phyloP scores from a whole-genome alignment of 768 basidiomycete genomes.

The Lactarius sanguifluus region DNA sequence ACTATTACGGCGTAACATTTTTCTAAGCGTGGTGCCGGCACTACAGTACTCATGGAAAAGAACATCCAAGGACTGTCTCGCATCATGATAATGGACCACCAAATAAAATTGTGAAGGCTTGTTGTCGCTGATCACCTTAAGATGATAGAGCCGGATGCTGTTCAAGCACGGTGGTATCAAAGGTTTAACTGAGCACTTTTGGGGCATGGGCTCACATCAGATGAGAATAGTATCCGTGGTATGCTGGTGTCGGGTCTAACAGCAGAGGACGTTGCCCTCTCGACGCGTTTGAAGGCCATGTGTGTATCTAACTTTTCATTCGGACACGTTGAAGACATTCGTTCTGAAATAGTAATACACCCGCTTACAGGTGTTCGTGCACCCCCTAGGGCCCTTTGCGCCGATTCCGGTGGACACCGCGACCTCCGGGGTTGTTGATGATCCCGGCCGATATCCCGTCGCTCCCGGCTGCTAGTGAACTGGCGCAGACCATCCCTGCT shows the following conservation, averaged over 20 bases:
- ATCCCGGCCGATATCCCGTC: constrained; percentile 44
- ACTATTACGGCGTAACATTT: too few species aligned
- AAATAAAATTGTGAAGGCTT: too few species aligned
- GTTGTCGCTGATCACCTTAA: too few species aligned
- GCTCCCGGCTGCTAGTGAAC: constrained; percentile 41
- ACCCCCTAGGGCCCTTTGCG: constrained; percentile 50
- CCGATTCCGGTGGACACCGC: constrained; percentile 31
- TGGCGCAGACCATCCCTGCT: constrained; percentile 43
- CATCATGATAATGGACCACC: too few species aligned
- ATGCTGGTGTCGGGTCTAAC: constrained; percentile 72
- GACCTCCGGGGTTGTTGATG: constrained; percentile 32
- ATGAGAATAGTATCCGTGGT: constrained; percentile 80
- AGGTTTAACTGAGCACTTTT: constrained; percentile 12
- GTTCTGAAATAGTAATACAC: constrained; percentile 62
- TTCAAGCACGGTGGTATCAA: too few species aligned
- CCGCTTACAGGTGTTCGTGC: constrained; percentile 51
- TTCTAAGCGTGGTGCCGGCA: too few species aligned
- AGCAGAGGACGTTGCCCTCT: constrained; percentile 62
- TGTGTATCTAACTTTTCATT: constrained; percentile 38
- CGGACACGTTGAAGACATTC: background rate
- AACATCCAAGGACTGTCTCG: too few species aligned
- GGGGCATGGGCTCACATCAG: constrained; percentile 46
- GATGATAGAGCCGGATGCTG: too few species aligned
- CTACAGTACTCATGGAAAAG: too few species aligned
- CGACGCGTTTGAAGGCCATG: constrained; percentile 82